phyloP scores from a whole-genome alignment of 225 moss, liverwort and hornwort species.

The Neckera pumila region DNA sequence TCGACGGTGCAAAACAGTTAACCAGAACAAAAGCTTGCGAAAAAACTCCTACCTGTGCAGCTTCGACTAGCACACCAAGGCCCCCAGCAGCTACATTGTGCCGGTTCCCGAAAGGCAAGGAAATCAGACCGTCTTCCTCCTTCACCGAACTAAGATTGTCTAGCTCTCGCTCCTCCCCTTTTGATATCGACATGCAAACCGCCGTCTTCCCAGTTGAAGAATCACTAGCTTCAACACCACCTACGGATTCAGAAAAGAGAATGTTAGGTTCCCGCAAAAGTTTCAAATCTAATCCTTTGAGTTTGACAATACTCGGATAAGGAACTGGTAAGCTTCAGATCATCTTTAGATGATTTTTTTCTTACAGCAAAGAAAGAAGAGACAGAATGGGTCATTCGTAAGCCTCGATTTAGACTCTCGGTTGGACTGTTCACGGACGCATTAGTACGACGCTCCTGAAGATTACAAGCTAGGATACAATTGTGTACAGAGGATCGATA shows the following conservation, averaged over 20 bases:
- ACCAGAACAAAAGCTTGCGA: not conserved
- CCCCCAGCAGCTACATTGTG: conserved; percentile 38
- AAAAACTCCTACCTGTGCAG: conserved; percentile 43
- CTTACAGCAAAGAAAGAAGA: not conserved
- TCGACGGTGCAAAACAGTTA: not conserved
- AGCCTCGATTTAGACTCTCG: not conserved
- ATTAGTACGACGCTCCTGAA: not conserved
- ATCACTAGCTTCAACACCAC: conserved; percentile 32
- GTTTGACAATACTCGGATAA: not conserved
- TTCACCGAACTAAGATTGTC: conserved; percentile 4
- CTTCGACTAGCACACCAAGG: conserved; percentile 63
- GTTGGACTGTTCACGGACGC: not conserved
- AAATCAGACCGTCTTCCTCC: conserved; percentile 16
- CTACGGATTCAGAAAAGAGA: conserved; percentile 6
- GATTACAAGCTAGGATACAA: not conserved
- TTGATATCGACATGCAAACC: conserved; percentile 21
- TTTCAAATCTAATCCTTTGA: not conserved
- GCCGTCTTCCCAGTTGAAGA: conserved; percentile 30
- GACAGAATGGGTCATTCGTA: not conserved
- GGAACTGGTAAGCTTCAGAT: not conserved
- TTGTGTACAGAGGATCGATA: not conserved
- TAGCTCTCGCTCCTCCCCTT: conserved; percentile 13
- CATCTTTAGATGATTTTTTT: not conserved
- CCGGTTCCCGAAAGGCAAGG: conserved; percentile 22
- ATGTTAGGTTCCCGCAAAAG: not conserved